Base-by-base conservation (phyloP, 768 basidiomycete species). In the Suillus sp. region DNA sequence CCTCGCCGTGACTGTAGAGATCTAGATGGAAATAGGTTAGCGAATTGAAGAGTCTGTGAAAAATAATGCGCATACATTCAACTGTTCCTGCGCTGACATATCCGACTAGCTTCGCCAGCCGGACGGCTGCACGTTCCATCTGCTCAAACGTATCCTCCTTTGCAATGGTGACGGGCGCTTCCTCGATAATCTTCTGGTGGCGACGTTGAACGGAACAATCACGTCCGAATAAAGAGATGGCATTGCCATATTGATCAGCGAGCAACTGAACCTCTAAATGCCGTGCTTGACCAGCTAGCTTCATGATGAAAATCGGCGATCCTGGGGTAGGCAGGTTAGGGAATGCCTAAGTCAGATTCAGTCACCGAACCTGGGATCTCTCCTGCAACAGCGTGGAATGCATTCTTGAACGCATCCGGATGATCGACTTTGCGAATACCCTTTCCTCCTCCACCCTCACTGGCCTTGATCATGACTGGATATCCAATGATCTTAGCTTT, bases 401-500 rank as follows among this genome's bases (percentile, higher is more conserved):
- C 90, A 72, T 95, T 96, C 79, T 92, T 95, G 83, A 99, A 99
- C 57, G 86, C 85, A 53, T 95, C 92, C 1, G 90, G 80, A 55
- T 80, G 78, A 57, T 96, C 93, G 34, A 99, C 97, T 80, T 92
- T 99, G 61, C 97, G 84, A 64, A 99, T 99, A 78, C 97, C 97
- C 77, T 99, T 99, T 64, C 97, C 97, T 77, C 97, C 97, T 69
- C 97, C 97, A 67, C 97, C 97, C 77, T 99, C 97, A 67, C 92
- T 95, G 6, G 97, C 97, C 81, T 99, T 99, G 81, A 99, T 99
- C 97, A 99, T 99, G 66, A 99, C 88, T 0, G 97, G 97, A 84
- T 86, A 99, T 13, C 96, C 96, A 58, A 99, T 97, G 73, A 87
- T 78, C 74, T 94, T 89, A 0, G 96, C 93, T 71, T 83, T 87